Base-by-base conservation (phyloP, 2,329 filamentous ascomycete species). In the Fusarium luffae region DNA sequence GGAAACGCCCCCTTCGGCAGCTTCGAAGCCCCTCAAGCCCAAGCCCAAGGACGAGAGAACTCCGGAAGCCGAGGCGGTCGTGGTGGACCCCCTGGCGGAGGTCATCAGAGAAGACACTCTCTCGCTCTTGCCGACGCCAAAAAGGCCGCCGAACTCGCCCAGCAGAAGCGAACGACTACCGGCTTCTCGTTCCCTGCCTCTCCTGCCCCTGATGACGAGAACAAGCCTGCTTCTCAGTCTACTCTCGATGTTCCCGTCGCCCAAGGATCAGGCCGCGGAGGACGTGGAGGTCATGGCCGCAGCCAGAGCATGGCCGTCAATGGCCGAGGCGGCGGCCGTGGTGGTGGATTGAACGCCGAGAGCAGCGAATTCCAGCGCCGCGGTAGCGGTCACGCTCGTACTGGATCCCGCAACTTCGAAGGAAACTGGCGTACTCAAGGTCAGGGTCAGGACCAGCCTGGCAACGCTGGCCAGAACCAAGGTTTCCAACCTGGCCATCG, bases 401-500 rank as follows among this genome's bases (percentile, higher is more conserved):
- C 90, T 32, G 89, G 89, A 13, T 99, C 96, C 25, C 90, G 96
- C 69, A 99, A 98, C 82, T 98, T 98, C 77, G 96, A 99, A 73
- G 91, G 94, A 75, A 99, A 99, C 82, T 99, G 96, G 96, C 92
- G 96, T 75, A 97, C 94, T 76, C 94, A 92, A 73, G 77, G 77
- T 71, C 85, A 87, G 70, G 85, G 86, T 75, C 92, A 93, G 78
- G 90, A 91, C 56, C 82, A 84, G 74, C 54, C 78, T 43, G 78
- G 75, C 57, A 78, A 76, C 58, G 78, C 77, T 59, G 85, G 85
- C 75, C 90, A 88, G 79, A 87, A 84, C 70, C 88, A 89, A 78
- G 88, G 88, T 56, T 98, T 98, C 85, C 95, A 98, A 80, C 94
- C 95, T 37, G 93, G 95, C 44, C 96, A 99, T 80, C 93, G 96